These are phyloP conservation scores for Thelephora terrestris DNA, from an alignment of 1,284 basidiomycete genomes.

Conservation along the genomic window DNA sequence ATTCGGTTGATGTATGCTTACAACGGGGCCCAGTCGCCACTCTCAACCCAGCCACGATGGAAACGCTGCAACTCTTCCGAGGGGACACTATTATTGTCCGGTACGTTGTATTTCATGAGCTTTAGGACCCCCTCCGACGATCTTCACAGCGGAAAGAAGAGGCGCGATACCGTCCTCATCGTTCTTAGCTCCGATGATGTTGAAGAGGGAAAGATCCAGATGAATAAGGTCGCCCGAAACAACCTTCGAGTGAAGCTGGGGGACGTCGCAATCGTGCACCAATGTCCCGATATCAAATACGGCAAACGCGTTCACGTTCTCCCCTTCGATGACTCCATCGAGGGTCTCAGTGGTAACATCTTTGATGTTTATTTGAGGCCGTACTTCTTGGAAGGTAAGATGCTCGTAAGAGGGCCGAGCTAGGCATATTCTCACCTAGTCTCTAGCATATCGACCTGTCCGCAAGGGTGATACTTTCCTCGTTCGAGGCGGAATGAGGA, in stretches of 20 bases:
- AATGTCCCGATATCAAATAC: conserved; percentile 98
- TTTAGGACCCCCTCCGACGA: conserved; percentile 3
- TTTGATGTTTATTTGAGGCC: conserved; percentile 99
- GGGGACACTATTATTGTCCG: conserved; percentile 90
- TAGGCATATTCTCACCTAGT: neutral
- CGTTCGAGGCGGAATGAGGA: conserved; percentile 94
- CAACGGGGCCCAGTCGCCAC: conserved; percentile 65
- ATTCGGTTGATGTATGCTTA: neutral
- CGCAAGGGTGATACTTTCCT: conserved; percentile 98
- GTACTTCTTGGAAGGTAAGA: conserved; percentile 93
- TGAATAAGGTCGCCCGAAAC: conserved; percentile 99
- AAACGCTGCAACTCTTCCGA: conserved; percentile 86
- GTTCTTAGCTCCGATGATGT: conserved; percentile 93
- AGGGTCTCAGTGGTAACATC: conserved; percentile 95
- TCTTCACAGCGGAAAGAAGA: conserved; percentile 78
- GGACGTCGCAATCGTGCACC: conserved; percentile 91
- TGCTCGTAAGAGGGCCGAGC: conserved; percentile 1
- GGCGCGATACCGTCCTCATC: conserved; percentile 92
- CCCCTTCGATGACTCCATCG: conserved; percentile 97
- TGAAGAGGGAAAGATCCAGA: conserved; percentile 94
- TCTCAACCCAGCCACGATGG: conserved; percentile 95
- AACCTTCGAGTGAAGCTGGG: conserved; percentile 97
- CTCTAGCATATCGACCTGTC: conserved; percentile 80
- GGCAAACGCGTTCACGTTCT: conserved; percentile 96
- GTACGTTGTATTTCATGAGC: conserved; percentile 31